Base-by-base conservation (phyloP, 441 rosid genomes). In the Gossypium trilobum region DNA sequence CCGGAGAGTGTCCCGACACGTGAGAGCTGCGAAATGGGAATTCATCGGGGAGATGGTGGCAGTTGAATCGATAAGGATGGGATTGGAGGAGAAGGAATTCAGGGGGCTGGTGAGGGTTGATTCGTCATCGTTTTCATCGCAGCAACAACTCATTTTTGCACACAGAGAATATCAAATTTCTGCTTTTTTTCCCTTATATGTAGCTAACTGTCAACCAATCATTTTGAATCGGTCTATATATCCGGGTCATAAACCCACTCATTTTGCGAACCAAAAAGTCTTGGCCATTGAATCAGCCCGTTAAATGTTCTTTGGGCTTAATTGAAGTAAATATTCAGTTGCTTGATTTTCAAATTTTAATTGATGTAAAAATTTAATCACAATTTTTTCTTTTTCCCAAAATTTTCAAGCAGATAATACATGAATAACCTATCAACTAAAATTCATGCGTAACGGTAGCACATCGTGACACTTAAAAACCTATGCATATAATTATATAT, bases 1-100 rank as follows among this genome's bases (percentile, higher is more conserved):
- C n/a, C 85, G 85, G 52, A 89, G 87, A 1, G 87, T 93, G 81
- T 93, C 97, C 13, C 64, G 74, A 82, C 88, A 84, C 27, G 78
- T 39, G 20, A 91, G 87, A 9, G 87, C 91, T 46, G 85, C 70
- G 73, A 81, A 82, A 75, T 84, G 82, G 14, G 83, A 88, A 72
- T 85, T 83, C 84, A 84, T 81, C 4, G 88, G 89, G n/a, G 89
- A 86, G 71, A 84, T 82, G 4, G 78, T 73, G 77, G 39, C 61
- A 17, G 74, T 11, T 23, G 79, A 16, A 56, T 72, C 66, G 17
- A 65, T 23, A n/a, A 23, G 13, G 70, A 2, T 23, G 25, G 46
- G n/a, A 13, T 14, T 4, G 44, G 46, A 67, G 42, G 86, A 46
- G 16, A 84, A 50, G n/a, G 85, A 50, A 50, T 29, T 11, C 66